Conservation (phyloP, 225 moss, liverwort and hornwort species). For the Rhytidiadelphus loreus region DNA sequence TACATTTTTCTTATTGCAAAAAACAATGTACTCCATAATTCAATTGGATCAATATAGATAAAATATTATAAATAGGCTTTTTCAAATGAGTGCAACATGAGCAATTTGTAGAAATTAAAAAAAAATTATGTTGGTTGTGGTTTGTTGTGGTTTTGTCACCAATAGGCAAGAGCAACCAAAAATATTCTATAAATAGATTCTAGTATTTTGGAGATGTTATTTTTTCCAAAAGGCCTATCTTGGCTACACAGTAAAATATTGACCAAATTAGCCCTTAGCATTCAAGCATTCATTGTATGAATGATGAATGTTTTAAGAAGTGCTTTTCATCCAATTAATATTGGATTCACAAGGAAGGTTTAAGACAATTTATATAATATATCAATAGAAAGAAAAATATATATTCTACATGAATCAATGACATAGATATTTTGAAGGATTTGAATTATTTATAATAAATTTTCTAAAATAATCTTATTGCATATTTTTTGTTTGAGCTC, state of each 20-base stretch:
- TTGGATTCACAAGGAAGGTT: rapidly evolving
- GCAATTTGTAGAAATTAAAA: not conserved
- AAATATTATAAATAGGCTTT: not conserved
- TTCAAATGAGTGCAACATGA: rapidly evolving
- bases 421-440: not conserved
- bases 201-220: rapidly evolving
- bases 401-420: not conserved
- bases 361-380: not conserved
- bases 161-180: rapidly evolving
- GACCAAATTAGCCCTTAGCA: not conserved
- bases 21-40: rapidly evolving
- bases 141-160: not conserved
- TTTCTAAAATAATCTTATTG: not conserved
- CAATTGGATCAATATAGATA: not conserved
- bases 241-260: rapidly evolving
- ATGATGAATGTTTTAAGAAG: not conserved
- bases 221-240: not conserved
- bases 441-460: not conserved
- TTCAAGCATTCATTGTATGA: rapidly evolving
- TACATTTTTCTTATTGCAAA: not conserved
- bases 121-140: not conserved
- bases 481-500: not conserved
- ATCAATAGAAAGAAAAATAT: not conserved
- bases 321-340: not conserved
- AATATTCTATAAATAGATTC: not conserved